These are phyloP conservation scores for Aspergillus calidoustus DNA, from an alignment of 2,329 filamentous ascomycete genomes.

Conservation along the genomic window DNA sequence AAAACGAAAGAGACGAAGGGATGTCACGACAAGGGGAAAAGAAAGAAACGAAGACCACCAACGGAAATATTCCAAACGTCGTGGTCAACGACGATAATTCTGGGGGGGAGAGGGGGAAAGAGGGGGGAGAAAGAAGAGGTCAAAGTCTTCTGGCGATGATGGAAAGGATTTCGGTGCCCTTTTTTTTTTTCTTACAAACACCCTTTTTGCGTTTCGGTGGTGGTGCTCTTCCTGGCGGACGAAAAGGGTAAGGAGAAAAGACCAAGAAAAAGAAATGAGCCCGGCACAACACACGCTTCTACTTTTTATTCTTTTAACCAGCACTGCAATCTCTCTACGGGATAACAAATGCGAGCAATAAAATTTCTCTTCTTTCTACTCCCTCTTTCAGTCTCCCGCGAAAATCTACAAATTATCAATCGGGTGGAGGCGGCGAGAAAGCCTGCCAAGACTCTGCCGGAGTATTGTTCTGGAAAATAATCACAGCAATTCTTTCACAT, in stretches of 20 bases:
- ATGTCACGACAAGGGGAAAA: slow-evolving; percentile 16
- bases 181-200: slow-evolving; percentile 22
- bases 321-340: neutral
- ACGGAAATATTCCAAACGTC: slow-evolving; percentile 22
- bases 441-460: slow-evolving; percentile 18
- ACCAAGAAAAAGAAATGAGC: slow-evolving; percentile 12
- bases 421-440: slow-evolving; percentile 23
- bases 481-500: neutral
- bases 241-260: slow-evolving; percentile 19
- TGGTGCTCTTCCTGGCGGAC: slow-evolving; percentile 17
- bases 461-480: slow-evolving; percentile 16
- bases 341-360: neutral
- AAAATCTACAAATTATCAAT: slow-evolving; percentile 6
- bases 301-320: neutral
- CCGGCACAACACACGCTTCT: neutral
- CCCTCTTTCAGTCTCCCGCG: neutral
- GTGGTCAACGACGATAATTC: slow-evolving; percentile 29
- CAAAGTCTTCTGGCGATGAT: slow-evolving; percentile 22
- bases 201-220: slow-evolving; percentile 23
- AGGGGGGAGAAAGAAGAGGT: slow-evolving; percentile 24
- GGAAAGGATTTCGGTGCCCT: slow-evolving; percentile 20
- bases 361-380: neutral
- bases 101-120: slow-evolving; percentile 18
- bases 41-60: slow-evolving; percentile 26
- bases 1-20: slow-evolving; percentile 20